Conservation (phyloP, 805 yeast genomes). For the Torulaspora franciscae region DNA sequence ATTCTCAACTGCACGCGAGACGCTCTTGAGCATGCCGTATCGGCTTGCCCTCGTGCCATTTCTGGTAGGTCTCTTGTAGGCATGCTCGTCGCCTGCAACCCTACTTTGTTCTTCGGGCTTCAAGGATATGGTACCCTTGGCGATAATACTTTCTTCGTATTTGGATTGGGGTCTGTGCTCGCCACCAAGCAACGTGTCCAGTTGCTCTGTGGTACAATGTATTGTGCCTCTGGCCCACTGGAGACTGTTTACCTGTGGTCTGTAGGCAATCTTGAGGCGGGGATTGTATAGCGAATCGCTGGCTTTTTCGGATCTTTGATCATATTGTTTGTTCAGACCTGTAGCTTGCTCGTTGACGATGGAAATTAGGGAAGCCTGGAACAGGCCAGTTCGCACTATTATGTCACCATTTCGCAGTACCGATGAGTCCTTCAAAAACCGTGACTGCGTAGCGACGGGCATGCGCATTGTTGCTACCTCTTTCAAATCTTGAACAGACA, state of each 20-base stretch:
- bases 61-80: constrained; percentile 47
- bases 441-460: constrained; percentile 40
- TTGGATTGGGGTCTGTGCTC: constrained; percentile 60
- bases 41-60: constrained; percentile 31
- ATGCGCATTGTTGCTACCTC: constrained; percentile 49
- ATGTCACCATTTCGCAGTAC: constrained; percentile 50
- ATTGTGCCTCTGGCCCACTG: constrained; percentile 84
- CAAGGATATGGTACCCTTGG: constrained; percentile 39
- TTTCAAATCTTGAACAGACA: constrained; percentile 54
- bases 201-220: constrained; percentile 54
- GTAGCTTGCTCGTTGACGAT: constrained; percentile 15
- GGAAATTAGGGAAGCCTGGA: constrained; percentile 48
- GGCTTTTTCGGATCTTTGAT: constrained; percentile 9
- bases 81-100: constrained; percentile 13
- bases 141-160: constrained; percentile 55
- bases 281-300: constrained; percentile 66
- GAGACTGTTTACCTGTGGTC: constrained; percentile 75
- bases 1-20: constrained; percentile 44
- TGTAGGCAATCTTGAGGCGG: constrained; percentile 59
- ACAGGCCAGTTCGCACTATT: constrained; percentile 47
- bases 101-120: constrained; percentile 18
- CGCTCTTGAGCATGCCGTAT: constrained; percentile 40
- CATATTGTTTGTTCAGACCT: constrained; percentile 21
- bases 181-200: constrained; percentile 68
- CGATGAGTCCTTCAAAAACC: constrained; percentile 40